A percentile compares a stretch with the other conserved stretches of the same genome.
phyloP scores from a whole-genome alignment of 176 grass and related monocot species.

The Thalia dealbata region DNA sequence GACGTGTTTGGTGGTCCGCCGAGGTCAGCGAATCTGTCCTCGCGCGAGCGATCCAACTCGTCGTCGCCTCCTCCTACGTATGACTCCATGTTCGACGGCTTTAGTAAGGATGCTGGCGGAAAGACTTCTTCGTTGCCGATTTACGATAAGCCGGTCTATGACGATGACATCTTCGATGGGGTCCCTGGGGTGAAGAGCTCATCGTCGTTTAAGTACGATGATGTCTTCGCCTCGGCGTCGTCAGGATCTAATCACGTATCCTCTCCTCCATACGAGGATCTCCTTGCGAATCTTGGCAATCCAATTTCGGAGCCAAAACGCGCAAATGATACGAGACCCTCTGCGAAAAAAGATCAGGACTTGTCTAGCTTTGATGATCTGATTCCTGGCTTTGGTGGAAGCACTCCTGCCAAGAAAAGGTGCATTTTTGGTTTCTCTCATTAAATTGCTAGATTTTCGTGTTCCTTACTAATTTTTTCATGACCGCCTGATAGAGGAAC shows the following conservation, averaged over 20 bases:
- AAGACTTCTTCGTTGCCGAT: slow-evolving; percentile 10
- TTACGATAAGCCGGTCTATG: slow-evolving; percentile 26
- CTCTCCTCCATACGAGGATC: slow-evolving; percentile 52
- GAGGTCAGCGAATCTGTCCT: background rate
- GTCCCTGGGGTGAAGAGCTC: slow-evolving; percentile 31
- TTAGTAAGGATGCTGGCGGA: background rate
- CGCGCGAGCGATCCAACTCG: background rate
- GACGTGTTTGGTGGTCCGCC: slow-evolving; percentile 29
- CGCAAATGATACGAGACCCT: slow-evolving; percentile 5
- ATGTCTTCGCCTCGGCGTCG: slow-evolving; percentile 33
- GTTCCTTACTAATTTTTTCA: background rate
- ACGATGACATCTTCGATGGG: slow-evolving; percentile 43
- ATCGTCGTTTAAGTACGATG: slow-evolving; percentile 44
- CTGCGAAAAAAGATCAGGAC: slow-evolving; percentile 16
- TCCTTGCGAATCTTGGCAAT: slow-evolving; percentile 54
- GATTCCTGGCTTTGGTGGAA: slow-evolving; percentile 58
- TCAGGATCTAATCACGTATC: slow-evolving; percentile 9
- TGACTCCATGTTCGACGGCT: slow-evolving; percentile 22
- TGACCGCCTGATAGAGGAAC: background rate
- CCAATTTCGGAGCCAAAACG: slow-evolving; percentile 2
- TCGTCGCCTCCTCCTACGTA: slow-evolving; percentile 12
- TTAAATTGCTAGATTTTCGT: background rate
- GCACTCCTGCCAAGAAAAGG: slow-evolving; percentile 30
- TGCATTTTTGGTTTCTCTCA: slow-evolving; percentile 6
- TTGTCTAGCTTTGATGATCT: slow-evolving; percentile 7